Conservation (phyloP, 345 rosid species). For the Theobroma cacao region DNA sequence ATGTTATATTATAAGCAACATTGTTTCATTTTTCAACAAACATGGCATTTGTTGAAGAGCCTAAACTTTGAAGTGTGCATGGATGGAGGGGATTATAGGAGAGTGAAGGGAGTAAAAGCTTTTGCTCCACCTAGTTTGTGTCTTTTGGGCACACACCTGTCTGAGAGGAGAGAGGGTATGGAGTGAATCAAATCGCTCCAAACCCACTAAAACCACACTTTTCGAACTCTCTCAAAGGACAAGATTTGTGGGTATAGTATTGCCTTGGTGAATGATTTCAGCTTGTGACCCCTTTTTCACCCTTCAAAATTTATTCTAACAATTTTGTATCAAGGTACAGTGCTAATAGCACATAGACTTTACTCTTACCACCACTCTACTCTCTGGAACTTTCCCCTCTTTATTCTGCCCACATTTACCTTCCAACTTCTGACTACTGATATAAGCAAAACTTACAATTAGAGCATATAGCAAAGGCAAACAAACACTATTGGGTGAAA, state of each 20-base stretch:
- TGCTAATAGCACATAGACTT: neutral
- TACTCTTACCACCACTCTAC: neutral
- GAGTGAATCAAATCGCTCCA: neutral
- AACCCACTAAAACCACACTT: neutral
- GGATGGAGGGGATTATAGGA: neutral
- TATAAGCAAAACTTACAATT: conserved; percentile 3
- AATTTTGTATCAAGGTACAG: neutral
- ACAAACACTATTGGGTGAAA: neutral
- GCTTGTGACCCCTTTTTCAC: neutral
- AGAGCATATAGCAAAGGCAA: neutral
- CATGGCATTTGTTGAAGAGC: neutral
- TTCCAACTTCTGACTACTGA: neutral
- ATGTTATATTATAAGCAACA: neutral
- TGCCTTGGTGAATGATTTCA: neutral
- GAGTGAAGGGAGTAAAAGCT: neutral
- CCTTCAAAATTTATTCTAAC: neutral
- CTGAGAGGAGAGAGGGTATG: neutral
- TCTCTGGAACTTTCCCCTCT: neutral
- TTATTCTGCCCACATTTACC: neutral
- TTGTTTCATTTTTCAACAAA: neutral
- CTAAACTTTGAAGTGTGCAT: neutral
- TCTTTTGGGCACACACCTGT: neutral
- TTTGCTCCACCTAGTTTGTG: neutral
- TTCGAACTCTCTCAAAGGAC: neutral
- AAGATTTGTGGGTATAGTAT: neutral